These are phyloP conservation scores for Corynascus novoguineensis DNA, from an alignment of 495 filamentous ascomycete genomes.

Conservation along the genomic window DNA sequence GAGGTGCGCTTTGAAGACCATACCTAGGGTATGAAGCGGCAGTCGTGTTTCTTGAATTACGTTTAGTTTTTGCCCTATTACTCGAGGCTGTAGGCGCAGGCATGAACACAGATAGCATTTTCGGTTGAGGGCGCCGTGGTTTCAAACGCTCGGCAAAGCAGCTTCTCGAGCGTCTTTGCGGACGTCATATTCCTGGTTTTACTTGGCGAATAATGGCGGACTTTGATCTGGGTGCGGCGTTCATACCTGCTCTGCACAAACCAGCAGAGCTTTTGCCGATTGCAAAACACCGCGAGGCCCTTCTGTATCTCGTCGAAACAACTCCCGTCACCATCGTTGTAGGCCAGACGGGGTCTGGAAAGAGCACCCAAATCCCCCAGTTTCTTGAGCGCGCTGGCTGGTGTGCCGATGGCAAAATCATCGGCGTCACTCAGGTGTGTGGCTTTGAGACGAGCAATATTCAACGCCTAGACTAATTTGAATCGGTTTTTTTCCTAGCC, in stretches of 20 bases:
- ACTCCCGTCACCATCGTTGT: conserved; percentile 78
- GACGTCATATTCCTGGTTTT: too few species aligned
- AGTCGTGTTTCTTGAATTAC: too few species aligned
- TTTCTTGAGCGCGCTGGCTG: conserved; percentile 86
- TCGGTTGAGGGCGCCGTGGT: too few species aligned
- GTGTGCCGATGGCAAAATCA: conserved; percentile 71
- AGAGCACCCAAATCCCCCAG: conserved; percentile 85
- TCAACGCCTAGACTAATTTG: conserved; percentile 12
- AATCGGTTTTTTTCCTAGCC: conserved; percentile 51
- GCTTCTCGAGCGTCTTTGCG: too few species aligned
- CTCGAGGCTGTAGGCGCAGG: too few species aligned
- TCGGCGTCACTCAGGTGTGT: conserved; percentile 86
- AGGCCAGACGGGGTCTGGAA: conserved; percentile 86
- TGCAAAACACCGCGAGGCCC: conserved; percentile 61
- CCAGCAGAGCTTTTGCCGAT: conserved; percentile 73
- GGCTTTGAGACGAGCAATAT: neutral
- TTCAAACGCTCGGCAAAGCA: too few species aligned
- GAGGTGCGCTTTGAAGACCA: too few species aligned
- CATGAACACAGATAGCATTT: too few species aligned
- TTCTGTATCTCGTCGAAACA: conserved; percentile 73
- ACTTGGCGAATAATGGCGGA: conserved; percentile 53
- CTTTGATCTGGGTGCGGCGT: conserved; percentile 55
- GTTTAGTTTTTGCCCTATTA: too few species aligned
- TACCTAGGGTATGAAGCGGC: too few species aligned
- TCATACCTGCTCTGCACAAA: conserved; percentile 74